These are phyloP conservation scores for Penicillium samsonianum DNA, from an alignment of 495 filamentous ascomycete species.

Conservation along the genomic window DNA sequence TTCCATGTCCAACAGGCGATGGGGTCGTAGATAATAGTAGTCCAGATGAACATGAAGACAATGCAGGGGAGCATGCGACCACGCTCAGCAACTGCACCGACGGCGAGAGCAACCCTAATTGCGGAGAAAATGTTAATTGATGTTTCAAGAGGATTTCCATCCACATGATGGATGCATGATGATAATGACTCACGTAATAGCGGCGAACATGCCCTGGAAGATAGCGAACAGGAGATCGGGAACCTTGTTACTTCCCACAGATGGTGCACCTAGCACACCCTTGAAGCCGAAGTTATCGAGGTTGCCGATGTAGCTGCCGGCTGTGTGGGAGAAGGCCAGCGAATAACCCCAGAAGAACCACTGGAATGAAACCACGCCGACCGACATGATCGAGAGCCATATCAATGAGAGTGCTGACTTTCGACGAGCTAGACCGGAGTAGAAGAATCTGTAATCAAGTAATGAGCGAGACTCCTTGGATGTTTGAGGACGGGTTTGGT, in stretches of 20 bases:
- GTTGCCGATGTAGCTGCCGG: slow-evolving; percentile 80
- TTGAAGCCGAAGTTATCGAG: slow-evolving; percentile 84
- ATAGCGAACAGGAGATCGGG: slow-evolving; percentile 91
- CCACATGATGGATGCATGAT: background rate
- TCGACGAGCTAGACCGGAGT: slow-evolving; percentile 93
- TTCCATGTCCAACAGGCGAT: slow-evolving; percentile 99
- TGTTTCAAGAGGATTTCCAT: background rate
- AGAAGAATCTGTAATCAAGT: slow-evolving; percentile 72
- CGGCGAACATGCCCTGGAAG: slow-evolving; percentile 98
- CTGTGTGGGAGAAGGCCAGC: slow-evolving; percentile 84
- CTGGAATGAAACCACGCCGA: slow-evolving; percentile 86
- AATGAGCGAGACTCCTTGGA: slow-evolving; percentile 1
- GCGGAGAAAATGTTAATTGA: slow-evolving; percentile 10
- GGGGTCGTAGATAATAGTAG: slow-evolving; percentile 90
- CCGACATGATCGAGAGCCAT: slow-evolving; percentile 97
- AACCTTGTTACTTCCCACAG: slow-evolving; percentile 74
- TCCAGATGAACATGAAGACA: slow-evolving; percentile 97
- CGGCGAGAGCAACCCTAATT: slow-evolving; percentile 77
- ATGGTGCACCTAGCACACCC: slow-evolving; percentile 77
- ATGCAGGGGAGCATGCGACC: slow-evolving; percentile 93
- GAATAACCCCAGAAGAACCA: slow-evolving; percentile 99
- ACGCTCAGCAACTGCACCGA: slow-evolving; percentile 89
- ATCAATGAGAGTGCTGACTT: slow-evolving; percentile 94
- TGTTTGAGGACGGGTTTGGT: background rate
- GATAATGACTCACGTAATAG: slow-evolving; percentile 70